phyloP scores from a whole-genome alignment of 78 protist species.

The Pelomyxa schiedti region DNA sequence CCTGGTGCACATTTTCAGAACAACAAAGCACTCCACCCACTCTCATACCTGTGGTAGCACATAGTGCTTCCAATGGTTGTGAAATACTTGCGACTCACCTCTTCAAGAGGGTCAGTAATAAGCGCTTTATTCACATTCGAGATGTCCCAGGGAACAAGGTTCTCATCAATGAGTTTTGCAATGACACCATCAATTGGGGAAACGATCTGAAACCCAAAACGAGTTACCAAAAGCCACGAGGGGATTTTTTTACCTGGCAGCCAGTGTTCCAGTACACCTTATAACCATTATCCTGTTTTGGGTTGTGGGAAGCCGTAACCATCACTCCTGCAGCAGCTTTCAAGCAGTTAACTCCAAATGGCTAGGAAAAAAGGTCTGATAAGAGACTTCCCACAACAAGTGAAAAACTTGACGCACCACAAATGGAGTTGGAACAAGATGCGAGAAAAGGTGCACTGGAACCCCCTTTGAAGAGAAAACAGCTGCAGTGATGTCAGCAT shows the following conservation, averaged over 20 bases:
- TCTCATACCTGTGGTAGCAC: no score
- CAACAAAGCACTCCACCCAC: constrained; percentile 11
- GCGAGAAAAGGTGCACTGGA: constrained; percentile 40
- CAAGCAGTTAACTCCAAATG: constrained; percentile 50
- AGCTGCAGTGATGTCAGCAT: constrained; percentile 70
- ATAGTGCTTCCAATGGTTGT: constrained; percentile 8
- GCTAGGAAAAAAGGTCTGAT: not conserved
- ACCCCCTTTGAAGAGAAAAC: constrained; percentile 45
- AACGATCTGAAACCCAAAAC: no score
- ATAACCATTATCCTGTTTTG: constrained; percentile 96
- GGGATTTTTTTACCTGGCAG: no score
- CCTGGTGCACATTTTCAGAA: not conserved
- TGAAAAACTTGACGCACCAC: constrained; percentile 30
- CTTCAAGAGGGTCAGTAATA: constrained; percentile 9
- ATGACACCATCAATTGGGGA: constrained; percentile 56
- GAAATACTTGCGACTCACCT: not conserved
- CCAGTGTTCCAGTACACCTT: constrained; percentile 97
- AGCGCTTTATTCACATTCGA: no score
- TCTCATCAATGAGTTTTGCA: constrained; percentile 14
- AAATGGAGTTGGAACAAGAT: constrained; percentile 72
- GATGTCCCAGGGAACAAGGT: constrained; percentile 42
- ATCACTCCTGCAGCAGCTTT: constrained; percentile 65
- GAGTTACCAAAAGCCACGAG: no score
- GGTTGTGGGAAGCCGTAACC: constrained; percentile 93
- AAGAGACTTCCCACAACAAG: not conserved